phyloP scores from a whole-genome alignment of 23 red algal genomes.

The Chondrus crispus region DNA sequence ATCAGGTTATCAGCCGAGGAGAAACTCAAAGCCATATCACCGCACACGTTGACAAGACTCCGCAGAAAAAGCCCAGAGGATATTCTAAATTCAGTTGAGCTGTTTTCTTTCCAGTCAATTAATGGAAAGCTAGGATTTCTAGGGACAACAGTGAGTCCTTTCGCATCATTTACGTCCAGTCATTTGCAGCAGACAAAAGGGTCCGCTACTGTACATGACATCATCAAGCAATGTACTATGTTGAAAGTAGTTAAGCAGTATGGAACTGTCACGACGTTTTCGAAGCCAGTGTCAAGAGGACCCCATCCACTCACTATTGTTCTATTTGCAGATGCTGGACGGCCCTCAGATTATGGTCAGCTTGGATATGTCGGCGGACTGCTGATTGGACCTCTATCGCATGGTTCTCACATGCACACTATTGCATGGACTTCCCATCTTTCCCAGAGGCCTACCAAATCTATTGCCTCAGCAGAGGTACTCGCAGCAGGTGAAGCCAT shows the following conservation, averaged over 20 bases:
- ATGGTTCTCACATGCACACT: neutral
- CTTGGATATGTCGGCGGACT: neutral
- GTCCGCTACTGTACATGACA: neutral
- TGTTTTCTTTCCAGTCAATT: neutral
- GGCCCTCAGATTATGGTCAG: neutral
- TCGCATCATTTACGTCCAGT: neutral
- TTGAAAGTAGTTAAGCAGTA: neutral
- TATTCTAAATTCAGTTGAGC: neutral
- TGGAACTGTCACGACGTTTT: neutral
- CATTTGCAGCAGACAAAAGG: neutral
- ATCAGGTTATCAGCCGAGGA: neutral
- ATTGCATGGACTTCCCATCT: neutral
- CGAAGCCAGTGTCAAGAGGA: neutral
- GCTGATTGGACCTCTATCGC: neutral
- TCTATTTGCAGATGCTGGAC: neutral
- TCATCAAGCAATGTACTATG: neutral
- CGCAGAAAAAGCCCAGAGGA: neutral
- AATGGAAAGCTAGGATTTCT: neutral
- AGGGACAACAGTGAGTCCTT: neutral
- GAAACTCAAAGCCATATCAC: neutral
- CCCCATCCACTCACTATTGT: neutral
- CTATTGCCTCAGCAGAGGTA: neutral
- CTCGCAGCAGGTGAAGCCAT: conserved; percentile 14
- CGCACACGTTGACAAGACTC: neutral
- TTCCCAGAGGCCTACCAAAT: neutral